Percentiles rank a stretch among this genome's conserved stretches.
Conservation (phyloP, 1,139 yeast species). For the Candida smagusa region DNA sequence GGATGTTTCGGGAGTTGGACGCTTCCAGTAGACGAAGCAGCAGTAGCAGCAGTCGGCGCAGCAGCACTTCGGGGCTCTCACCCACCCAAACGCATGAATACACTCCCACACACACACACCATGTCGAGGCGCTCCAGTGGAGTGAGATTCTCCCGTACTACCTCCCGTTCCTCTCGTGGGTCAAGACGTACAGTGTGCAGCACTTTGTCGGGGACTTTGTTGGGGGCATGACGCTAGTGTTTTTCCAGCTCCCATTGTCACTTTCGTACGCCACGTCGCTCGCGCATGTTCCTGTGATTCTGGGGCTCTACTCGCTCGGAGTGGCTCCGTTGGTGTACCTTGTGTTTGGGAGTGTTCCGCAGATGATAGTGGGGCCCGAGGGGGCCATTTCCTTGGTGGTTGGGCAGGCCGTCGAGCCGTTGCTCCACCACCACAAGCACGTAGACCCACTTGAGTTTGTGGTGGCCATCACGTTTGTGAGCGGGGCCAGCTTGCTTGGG, state of each 20-base stretch:
- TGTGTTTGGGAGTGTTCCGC: conserved; percentile 88
- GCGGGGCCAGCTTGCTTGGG: conserved; percentile 72
- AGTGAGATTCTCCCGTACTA: conserved; percentile 56
- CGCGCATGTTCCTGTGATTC: conserved; percentile 86
- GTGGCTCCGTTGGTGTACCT: conserved; percentile 82
- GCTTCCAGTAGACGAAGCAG: too few species aligned
- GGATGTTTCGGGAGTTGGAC: too few species aligned
- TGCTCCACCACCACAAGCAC: conserved; percentile 48
- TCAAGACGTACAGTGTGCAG: conserved; percentile 52
- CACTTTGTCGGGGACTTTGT: conserved; percentile 70
- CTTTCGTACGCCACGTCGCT: conserved; percentile 86
- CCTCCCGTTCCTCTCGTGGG: conserved; percentile 80
- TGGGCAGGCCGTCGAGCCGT: conserved; percentile 84
- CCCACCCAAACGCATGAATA: conserved; percentile 14
- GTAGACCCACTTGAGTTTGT: conserved; percentile 64
- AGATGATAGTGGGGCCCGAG: conserved; percentile 96
- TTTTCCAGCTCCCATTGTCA: conserved; percentile 87
- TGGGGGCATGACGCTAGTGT: conserved; percentile 86
- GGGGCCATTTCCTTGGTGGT: conserved; percentile 88
- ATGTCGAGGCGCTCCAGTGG: conserved; percentile 25
- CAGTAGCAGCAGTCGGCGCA: too few species aligned
- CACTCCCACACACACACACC: conserved; percentile 20
- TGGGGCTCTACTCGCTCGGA: conserved; percentile 80
- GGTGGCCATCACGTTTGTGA: conserved; percentile 68
- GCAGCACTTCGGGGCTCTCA: too few species aligned